Conservation (phyloP, 148 eudicot genomes). For the Fagopyrum tataricum region DNA sequence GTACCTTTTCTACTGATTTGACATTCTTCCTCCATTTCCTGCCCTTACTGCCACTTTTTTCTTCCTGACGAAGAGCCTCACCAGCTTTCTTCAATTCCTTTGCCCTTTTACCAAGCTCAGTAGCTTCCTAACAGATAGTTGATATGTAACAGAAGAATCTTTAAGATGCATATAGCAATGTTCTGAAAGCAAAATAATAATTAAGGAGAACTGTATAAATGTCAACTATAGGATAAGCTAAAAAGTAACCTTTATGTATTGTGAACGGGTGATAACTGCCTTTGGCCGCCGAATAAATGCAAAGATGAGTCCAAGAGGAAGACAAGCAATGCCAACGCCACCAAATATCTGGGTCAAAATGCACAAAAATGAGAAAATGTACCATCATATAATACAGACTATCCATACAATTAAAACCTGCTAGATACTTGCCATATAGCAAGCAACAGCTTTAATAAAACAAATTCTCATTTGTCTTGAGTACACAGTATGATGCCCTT, state of each 20-base stretch:
- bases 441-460: not conserved
- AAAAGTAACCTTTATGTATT: slow-evolving; percentile 81
- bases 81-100: slow-evolving; percentile 90
- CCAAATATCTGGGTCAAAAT: slow-evolving; percentile 68
- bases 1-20: slow-evolving; percentile 88
- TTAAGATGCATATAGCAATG: not conserved
- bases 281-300: slow-evolving; percentile 91
- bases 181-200: not conserved
- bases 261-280: slow-evolving; percentile 97
- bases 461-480: not conserved
- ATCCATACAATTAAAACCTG: not conserved
- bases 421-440: not conserved
- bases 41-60: slow-evolving; percentile 85
- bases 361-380: not conserved
- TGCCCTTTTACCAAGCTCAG: slow-evolving; percentile 94
- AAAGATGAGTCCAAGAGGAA: slow-evolving; percentile 87
- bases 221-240: not conserved
- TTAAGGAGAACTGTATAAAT: not conserved
- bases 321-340: slow-evolving; percentile 95
- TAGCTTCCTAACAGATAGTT: slow-evolving; percentile 62
- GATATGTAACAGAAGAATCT: not conserved
- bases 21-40: slow-evolving; percentile 98
- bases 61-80: slow-evolving; percentile 93
- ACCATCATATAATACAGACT: not conserved
- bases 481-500: not conserved